These are phyloP conservation scores for Zygosaccharomyces rouxii DNA, from an alignment of 805 yeast genomes.

Conservation along the genomic window DNA sequence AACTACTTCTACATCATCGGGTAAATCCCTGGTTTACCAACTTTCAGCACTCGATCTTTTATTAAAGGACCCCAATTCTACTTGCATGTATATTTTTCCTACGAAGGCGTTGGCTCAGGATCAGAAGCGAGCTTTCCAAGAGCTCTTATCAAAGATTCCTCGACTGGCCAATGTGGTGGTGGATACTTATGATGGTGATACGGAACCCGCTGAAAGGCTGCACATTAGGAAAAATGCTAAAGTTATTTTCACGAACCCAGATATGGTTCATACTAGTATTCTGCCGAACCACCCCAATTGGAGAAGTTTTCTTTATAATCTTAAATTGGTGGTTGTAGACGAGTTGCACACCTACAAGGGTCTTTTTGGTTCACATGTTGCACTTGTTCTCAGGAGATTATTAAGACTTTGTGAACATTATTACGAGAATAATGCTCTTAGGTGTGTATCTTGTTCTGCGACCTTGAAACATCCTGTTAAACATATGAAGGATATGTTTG, in stretches of 20 bases:
- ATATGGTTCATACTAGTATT: conserved; percentile 80
- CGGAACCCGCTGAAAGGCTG: conserved; percentile 53
- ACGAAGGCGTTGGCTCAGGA: conserved; percentile 98
- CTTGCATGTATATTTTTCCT: conserved; percentile 88
- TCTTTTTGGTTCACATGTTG: conserved; percentile 88
- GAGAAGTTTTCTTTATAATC: conserved; percentile 59
- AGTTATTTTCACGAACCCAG: conserved; percentile 92
- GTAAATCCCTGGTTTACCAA: conserved; percentile 90
- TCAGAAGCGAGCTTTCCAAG: conserved; percentile 76
- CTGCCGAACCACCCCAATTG: conserved; percentile 75
- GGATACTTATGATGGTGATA: conserved; percentile 93
- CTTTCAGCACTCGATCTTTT: conserved; percentile 62
- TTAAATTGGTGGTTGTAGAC: conserved; percentile 74
- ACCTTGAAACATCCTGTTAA: conserved; percentile 70
- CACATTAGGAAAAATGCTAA: conserved; percentile 59
- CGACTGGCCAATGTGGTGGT: conserved; percentile 44
- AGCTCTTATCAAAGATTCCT: conserved; percentile 49
- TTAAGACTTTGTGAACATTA: conserved; percentile 46
- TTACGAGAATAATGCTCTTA: conserved; percentile 43
- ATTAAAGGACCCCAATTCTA: conserved; percentile 41
- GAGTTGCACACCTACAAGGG: conserved; percentile 88
- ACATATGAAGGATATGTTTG: conserved; percentile 74
- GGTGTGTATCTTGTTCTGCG: conserved; percentile 89
- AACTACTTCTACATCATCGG: conserved; percentile 95
- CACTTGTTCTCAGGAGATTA: conserved; percentile 75